phyloP scores from a whole-genome alignment of 768 basidiomycete species.

The Pleurotus djamor region DNA sequence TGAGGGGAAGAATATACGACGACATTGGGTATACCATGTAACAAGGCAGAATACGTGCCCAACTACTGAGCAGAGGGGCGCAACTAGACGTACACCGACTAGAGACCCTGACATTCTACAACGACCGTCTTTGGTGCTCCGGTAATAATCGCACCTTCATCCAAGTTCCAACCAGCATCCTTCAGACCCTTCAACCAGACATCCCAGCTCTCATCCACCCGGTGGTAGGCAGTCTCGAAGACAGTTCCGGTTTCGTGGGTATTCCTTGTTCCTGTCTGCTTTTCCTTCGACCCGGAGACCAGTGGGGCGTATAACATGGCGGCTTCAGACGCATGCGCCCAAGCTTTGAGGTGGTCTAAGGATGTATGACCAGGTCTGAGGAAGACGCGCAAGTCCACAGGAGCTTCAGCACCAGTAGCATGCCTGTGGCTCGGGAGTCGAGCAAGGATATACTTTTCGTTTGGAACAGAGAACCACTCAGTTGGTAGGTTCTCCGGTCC shows the following conservation, averaged over 20 bases:
- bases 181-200: conserved; percentile 21
- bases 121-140: conserved; percentile 28
- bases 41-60: too few relatives aligned
- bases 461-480: neutral
- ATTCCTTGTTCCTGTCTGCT: neutral
- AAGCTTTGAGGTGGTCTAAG: conserved; percentile 54
- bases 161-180: conserved; percentile 36
- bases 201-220: conserved; percentile 15
- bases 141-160: conserved; percentile 26
- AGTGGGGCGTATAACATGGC: neutral
- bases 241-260: neutral
- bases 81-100: too few relatives aligned
- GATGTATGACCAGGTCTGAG: conserved; percentile 48
- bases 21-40: too few relatives aligned
- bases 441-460: neutral
- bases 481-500: too few relatives aligned
- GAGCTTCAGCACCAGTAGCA: neutral
- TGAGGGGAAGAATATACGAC: too few relatives aligned
- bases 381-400: conserved; percentile 35
- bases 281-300: neutral
- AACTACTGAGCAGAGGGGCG: too few relatives aligned
- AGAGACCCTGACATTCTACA: neutral
- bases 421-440: neutral
- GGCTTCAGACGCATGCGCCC: conserved; percentile 42
- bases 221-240: conserved; percentile 16